Base-by-base conservation (phyloP, 345 rosid species). In the Excoecaria agallocha region DNA sequence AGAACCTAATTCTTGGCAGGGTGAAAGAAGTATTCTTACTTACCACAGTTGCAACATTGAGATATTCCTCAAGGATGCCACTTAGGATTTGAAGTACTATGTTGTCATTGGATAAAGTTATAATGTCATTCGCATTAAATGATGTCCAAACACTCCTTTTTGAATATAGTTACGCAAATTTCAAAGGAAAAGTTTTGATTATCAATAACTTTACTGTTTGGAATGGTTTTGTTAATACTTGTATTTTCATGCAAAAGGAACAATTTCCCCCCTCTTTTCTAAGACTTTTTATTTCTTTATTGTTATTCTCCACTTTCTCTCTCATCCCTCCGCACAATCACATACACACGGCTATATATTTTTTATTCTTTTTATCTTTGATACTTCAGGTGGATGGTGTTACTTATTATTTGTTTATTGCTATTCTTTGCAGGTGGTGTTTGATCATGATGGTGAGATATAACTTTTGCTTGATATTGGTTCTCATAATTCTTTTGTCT, bases 391-490 rank as follows among this genome's bases (percentile, higher is more conserved):
- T 45, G 20, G 56, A 51, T 76, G 6, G 12, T 75, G 49, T 68
- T 77, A 24, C 86, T 82, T 73, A 80, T 74, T 11, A 41, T 30
- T 78, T 72, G 45, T 70, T 68, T 66, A 51, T 48, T 76, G 8
- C 68, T 66, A 71, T 79, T 79, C 62, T 50, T 60, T 82, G 90
- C 96, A 95, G 98, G 99, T 95, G 77, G 98, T 89, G 79, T 95
- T 95, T 75, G 98, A 93, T 89, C 93, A 95, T 86, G 98, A 95
- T 88, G 99, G 99, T 95, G 82, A 86, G 96, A 69, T 49, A 52
- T 71, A 11, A 22, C 63, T 1, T 62, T 63, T 37, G 1, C 22
- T 15, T 45, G 24, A 35, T 59, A 12, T 41, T 55, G 25, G 24
- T 64, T 72, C 61, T 71, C 22, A 45, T 10, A 19, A 24, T 55